These are phyloP conservation scores for Metschnikowia rubicola DNA, from an alignment of 805 yeast genomes.

Conservation along the genomic window DNA sequence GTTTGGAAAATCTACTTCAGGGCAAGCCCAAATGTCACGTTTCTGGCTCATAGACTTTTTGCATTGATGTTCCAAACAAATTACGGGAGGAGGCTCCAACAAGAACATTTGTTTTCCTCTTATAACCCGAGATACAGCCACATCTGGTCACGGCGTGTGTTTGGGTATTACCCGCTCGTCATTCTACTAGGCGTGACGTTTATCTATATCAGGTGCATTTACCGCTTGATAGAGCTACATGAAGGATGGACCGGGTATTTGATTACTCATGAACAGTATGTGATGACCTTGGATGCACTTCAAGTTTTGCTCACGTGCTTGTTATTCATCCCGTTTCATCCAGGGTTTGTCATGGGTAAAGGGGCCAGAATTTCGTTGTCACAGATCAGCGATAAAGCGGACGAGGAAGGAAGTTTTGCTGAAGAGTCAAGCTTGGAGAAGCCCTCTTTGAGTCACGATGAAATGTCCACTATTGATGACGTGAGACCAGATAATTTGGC, in stretches of 20 bases:
- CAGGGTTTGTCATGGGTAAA: conserved; percentile 46
- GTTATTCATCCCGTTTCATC: conserved; percentile 49
- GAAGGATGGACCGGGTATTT: conserved; percentile 71
- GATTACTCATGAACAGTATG: conserved; percentile 45
- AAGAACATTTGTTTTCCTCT: conserved; percentile 17
- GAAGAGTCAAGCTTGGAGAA: neutral
- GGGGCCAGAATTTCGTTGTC: conserved; percentile 10
- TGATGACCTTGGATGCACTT: conserved; percentile 34
- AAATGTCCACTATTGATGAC: neutral
- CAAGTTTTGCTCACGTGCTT: conserved; percentile 30
- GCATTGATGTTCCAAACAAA: conserved; percentile 23
- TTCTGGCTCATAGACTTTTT: conserved; percentile 18
- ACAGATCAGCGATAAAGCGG: neutral
- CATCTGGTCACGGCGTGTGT: conserved; percentile 33
- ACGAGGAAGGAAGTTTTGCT: neutral
- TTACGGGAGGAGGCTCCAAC: conserved; percentile 17
- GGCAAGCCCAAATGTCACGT: conserved; percentile 26
- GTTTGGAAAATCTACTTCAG: conserved; percentile 36
- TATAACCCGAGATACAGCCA: conserved; percentile 35
- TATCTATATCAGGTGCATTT: conserved; percentile 64
- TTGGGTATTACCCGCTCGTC: conserved; percentile 43
- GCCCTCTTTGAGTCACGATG: neutral
- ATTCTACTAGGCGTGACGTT: conserved; percentile 48
- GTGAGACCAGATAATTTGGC: neutral
- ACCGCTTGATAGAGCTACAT: conserved; percentile 67